A percentile compares a stretch with the other conserved stretches of the same genome.
These are phyloP conservation scores for Ramaria rubella DNA, from an alignment of 768 basidiomycete species.

Conservation along the genomic window DNA sequence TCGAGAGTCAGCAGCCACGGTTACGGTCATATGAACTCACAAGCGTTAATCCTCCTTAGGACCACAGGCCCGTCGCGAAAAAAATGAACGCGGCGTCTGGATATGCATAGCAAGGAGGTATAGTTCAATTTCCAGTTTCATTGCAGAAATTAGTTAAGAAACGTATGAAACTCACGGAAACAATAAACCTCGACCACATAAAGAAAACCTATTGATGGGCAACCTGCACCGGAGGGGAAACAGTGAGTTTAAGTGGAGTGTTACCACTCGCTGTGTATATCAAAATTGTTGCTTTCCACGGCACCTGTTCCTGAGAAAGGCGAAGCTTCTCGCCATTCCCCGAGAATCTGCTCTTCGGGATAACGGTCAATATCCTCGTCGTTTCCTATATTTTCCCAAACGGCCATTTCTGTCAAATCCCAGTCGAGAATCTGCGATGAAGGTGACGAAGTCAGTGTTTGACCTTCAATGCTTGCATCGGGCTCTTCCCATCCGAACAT, in stretches of 20 bases:
- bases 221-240: neutral
- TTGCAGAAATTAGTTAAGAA: neutral
- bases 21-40: neutral
- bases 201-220: neutral
- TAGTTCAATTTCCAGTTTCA: neutral
- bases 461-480: neutral
- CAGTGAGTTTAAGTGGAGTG: neutral
- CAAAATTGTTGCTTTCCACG: neutral
- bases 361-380: neutral
- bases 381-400: slow-evolving; percentile 1
- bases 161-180: neutral
- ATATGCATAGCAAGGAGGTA: too few species aligned
- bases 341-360: slow-evolving; percentile 6
- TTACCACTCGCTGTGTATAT: slow-evolving; percentile 1
- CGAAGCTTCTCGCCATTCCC: slow-evolving; percentile 8
- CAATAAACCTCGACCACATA: too few species aligned
- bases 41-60: neutral
- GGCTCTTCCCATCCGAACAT: slow-evolving; percentile 30
- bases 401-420: neutral
- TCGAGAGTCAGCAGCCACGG: neutral
- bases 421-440: neutral
- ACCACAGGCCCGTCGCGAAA: neutral
- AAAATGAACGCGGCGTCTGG: slow-evolving; percentile 8
- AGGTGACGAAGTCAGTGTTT: neutral
- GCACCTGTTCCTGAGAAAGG: neutral